A percentile compares a stretch with the other conserved stretches of the same genome.
phyloP scores from a whole-genome alignment of 2,329 filamentous ascomycete species.

The Aspergillus oerlinghausenensis region DNA sequence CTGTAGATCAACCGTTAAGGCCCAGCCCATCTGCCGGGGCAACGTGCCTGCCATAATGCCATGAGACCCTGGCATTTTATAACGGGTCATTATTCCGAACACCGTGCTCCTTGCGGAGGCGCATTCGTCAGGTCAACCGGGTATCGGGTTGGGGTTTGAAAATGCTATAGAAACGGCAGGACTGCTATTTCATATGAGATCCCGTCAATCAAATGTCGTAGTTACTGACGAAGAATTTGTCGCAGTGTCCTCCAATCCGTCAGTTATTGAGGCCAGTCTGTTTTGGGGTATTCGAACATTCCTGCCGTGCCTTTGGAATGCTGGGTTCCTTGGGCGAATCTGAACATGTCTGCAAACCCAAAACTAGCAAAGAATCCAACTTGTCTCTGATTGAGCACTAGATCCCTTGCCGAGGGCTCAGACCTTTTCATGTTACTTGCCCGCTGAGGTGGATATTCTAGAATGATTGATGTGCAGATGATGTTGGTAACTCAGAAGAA shows the following conservation, averaged over 20 bases:
- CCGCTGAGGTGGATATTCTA: not conserved
- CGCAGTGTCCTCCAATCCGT: not conserved
- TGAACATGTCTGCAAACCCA: not conserved
- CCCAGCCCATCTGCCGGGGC: not conserved
- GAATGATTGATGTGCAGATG: not conserved
- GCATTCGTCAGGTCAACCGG: not conserved
- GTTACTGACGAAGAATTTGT: not conserved
- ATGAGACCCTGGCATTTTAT: not conserved
- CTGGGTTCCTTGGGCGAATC: not conserved
- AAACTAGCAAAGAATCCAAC: not conserved
- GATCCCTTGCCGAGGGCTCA: not conserved
- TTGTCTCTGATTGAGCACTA: not conserved
- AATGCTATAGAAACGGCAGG: not conserved
- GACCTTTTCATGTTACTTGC: not conserved
- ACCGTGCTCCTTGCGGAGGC: not conserved
- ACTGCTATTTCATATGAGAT: not conserved
- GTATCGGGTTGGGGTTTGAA: not conserved
- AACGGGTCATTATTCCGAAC: not conserved
- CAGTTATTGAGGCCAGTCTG: not conserved
- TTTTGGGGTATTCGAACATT: not conserved
- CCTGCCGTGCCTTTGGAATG: not conserved
- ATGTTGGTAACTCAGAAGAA: not conserved
- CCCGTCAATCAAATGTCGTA: not conserved
- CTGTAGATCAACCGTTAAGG: not conserved
- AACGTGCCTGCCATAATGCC: not conserved